Base-by-base conservation (phyloP, 331 rosid genomes). In the Rhamnella rubrinervis region DNA sequence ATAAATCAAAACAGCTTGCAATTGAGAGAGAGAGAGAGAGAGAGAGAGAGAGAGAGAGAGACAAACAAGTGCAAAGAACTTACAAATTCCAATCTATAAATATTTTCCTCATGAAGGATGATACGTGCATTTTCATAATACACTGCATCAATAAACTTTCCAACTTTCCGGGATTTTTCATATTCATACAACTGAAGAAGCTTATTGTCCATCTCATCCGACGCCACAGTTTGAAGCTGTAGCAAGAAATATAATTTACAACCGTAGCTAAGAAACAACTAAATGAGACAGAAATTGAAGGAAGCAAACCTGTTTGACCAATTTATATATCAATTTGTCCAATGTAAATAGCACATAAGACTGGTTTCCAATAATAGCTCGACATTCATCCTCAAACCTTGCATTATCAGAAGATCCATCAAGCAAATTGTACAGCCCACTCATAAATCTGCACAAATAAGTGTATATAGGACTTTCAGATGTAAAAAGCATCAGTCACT, bases 321-420 rank as follows among this genome's bases (percentile, higher is more conserved):
- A 80, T 85, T 89, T 95, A 86, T 86, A 95, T 53, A 95, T 89
- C 76, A 95, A 68, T 80, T 91, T 95, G 86, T 91, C 99, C 85
- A 95, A 79, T 51, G 99, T 95, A 83, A 95, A 95, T 68, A 95
- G 69, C 69, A 95, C 85, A 62, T 95, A 95, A 1, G 99, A 95
- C 61, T 95, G 97, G 73, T 92, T 95, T 62, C 99, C 99, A 47
- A 89, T 77, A 59, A 87, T 81, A 35, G 99, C 88, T 77, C 97
- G 96, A 75, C 99, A 95, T 73, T 95, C 99, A 72, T 95, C 99
- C 89, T 95, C 99, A 80, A 89, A 95, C 77, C 91, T 91, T 17
- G 91, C 82, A 81, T 91, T 95, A 67, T 95, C 99, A 10, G 84
- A 79, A 66, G 97, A 89, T 55, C 99, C 99, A 66, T 95, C 96